Percentiles rank a stretch among this genome's conserved stretches.
Evolutionary conservation across 2,329 filamentous ascomycete genomes (phyloP).

Genomic region (Fusarium sp.): DNA sequence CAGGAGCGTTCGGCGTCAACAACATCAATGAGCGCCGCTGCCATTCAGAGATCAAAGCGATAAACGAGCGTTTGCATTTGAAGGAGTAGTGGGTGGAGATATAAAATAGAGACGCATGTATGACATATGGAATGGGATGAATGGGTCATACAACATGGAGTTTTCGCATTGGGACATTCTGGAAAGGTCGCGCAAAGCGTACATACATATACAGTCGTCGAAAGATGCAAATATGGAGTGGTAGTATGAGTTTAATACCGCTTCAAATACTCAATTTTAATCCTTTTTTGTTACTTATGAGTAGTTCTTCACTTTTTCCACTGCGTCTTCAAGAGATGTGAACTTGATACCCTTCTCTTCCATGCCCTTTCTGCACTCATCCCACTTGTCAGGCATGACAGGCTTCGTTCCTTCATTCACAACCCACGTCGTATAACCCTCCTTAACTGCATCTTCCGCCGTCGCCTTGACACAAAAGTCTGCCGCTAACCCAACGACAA

Average conservation of each 20-base stretch:
- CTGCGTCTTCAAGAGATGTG: conserved; percentile 56
- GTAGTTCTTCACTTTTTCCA: conserved; percentile 40
- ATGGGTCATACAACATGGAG: conserved; percentile 43
- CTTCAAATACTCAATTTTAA: conserved; percentile 39
- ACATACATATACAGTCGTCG: conserved; percentile 39
- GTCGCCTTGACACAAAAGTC: conserved; percentile 92
- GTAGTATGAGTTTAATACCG: conserved; percentile 30
- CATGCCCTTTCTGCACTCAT: conserved; percentile 65
- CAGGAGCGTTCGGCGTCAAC: conserved; percentile 49
- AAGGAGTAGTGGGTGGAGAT: conserved; percentile 17
- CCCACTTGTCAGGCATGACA: conserved; percentile 74
- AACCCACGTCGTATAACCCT: conserved; percentile 82
- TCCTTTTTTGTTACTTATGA: conserved; percentile 26
- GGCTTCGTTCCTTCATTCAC: conserved; percentile 82
- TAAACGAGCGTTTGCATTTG: conserved; percentile 34
- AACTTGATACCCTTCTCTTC: conserved; percentile 70
- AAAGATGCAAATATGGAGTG: conserved; percentile 28
- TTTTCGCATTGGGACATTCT: conserved; percentile 48
- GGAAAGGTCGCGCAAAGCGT: conserved; percentile 42
- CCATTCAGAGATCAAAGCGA: conserved; percentile 52
- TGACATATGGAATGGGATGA: conserved; percentile 33
- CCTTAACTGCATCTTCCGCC: conserved; percentile 79
- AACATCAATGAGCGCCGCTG: conserved; percentile 51
- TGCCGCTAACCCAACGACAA: conserved; percentile 84
- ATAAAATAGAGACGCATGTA: conserved; percentile 39